These are phyloP conservation scores for Craspedostauros australis DNA, from an alignment of 108 stramenopile species.

Conservation along the genomic window DNA sequence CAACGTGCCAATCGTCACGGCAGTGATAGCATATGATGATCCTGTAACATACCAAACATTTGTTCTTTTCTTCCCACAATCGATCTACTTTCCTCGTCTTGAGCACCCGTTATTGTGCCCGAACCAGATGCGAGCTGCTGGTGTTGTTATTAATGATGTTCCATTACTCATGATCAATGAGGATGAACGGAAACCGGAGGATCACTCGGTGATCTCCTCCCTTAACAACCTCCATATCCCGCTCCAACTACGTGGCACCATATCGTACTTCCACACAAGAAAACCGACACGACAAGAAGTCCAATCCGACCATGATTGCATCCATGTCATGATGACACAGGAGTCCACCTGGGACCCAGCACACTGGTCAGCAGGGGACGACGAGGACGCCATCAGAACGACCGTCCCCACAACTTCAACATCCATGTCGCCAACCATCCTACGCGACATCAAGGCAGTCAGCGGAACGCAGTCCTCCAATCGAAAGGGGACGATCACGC, in stretches of 20 bases:
- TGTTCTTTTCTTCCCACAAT: slow-evolving; percentile 27
- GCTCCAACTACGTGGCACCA: neutral
- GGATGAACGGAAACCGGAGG: neutral
- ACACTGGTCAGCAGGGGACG: no score
- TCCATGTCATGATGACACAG: no score
- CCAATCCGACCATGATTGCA: no score
- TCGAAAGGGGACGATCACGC: no score
- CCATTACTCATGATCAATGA: slow-evolving; percentile 2
- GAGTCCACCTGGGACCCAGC: no score
- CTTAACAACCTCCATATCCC: neutral
- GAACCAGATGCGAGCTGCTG: slow-evolving; percentile 27
- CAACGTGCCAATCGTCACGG: slow-evolving; percentile 26
- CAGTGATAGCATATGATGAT: slow-evolving; percentile 21
- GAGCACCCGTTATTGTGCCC: slow-evolving; percentile 24
- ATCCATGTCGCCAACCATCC: no score
- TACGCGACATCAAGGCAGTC: no score
- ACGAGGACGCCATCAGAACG: no score
- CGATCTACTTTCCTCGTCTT: slow-evolving; percentile 18
- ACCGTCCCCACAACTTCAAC: no score
- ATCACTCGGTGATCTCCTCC: neutral
- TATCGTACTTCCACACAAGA: slow-evolving; percentile 4
- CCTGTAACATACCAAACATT: slow-evolving; percentile 12
- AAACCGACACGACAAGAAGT: no score
- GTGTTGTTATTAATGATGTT: slow-evolving; percentile 15
- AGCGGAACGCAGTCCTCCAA: no score